Base-by-base conservation (phyloP, 352 stramenopile species). In the Pythium periplocum region DNA sequence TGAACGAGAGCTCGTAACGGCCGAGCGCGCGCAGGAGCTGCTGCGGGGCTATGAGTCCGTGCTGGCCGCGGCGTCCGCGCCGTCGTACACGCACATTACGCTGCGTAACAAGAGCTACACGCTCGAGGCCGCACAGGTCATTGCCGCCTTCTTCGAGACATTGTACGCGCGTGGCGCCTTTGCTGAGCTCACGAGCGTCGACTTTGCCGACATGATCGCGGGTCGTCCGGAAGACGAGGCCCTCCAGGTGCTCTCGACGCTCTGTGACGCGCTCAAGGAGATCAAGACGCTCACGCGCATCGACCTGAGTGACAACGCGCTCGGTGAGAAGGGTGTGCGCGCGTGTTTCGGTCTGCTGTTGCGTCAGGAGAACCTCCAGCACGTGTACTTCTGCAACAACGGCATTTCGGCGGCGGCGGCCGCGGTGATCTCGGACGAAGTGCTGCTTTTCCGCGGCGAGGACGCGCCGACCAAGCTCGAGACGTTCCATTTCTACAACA, bases 401-500 rank as follows among this genome's bases (percentile, higher is more conserved):
- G 95, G 94, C 40, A 90, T 98, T 61, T 96, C 84, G 34, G 83
- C 83, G 5, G 85, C 85, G 2, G 86, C 88, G 6, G 94, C 93
- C 12, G 87, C 75, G 40, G 81, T 95, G 39, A 86, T 96, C 43
- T 78, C 92, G 7, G 71, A 93, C 39, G 84, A 96, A 50, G 84
- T 97, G 52, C 72, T 97, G 51, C 68, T 94, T 26, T 94, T 90
- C 68, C 73, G 80, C 26, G 79, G 78, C 30, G 49, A 51, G 0
- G 73, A 84, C 54, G 68, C 61, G 6, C 80, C 82, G 3, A 95
- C 86, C 33, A 89, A 88, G 65, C 83, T 98, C 55, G 71, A 93
- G 55, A 94, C 71, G 33, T 90, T 98, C 62, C 92, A 98, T 69
- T 98, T 98, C 53, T 98, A 97, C 79, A 98, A 98, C 71, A 98